Evolutionary conservation across 2,329 filamentous ascomycete genomes (phyloP).

Genomic region (Dothideomycetidae sp.): DNA sequence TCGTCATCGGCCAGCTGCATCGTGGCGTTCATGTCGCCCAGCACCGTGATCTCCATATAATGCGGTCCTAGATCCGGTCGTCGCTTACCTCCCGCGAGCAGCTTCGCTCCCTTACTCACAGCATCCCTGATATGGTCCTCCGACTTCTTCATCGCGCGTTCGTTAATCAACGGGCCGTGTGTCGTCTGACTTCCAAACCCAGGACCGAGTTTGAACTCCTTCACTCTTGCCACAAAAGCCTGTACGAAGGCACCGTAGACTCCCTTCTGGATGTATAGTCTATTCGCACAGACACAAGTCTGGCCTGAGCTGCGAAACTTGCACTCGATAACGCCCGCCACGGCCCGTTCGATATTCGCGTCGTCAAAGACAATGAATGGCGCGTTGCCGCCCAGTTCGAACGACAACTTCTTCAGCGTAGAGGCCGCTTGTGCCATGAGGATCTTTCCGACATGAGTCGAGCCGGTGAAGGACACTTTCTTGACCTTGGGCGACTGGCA

Average conservation of each 20-base stretch:
- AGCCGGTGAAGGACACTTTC: conserved; percentile 89
- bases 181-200: conserved; percentile 58
- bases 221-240: conserved; percentile 58
- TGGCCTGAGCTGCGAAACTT: conserved; percentile 95
- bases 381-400: conserved; percentile 88
- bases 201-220: conserved; percentile 58
- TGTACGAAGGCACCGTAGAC: conserved; percentile 63
- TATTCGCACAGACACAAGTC: conserved; percentile 73
- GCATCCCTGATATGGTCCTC: conserved; percentile 69
- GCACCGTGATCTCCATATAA: conserved; percentile 82
- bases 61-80: conserved; percentile 62
- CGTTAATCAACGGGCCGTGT: conserved; percentile 75
- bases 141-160: conserved; percentile 66
- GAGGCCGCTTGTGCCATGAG: conserved; percentile 81
- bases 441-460: conserved; percentile 50
- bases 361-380: conserved; percentile 97
- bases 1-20: conserved; percentile 82
- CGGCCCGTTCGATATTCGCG: conserved; percentile 68
- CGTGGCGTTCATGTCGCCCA: conserved; percentile 69
- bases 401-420: conserved; percentile 73
- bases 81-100: conserved; percentile 61
- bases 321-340: conserved; percentile 65
- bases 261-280: conserved; percentile 63
- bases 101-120: conserved; percentile 57
- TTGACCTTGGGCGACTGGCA: conserved; percentile 64